Conservation (phyloP, 192 early-diverging fungal species). For the Backusella morwellensis region DNA sequence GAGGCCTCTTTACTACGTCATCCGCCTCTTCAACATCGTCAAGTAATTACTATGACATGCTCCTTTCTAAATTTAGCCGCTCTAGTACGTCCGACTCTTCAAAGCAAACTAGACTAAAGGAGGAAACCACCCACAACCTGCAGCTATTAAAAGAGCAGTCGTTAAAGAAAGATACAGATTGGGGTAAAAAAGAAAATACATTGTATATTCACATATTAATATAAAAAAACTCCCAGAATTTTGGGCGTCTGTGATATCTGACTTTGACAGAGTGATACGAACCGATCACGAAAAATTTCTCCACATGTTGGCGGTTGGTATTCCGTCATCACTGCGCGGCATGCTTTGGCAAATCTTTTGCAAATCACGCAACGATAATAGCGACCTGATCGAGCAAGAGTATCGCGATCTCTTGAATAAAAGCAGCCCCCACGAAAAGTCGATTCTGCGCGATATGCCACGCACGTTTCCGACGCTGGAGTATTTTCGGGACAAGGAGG, state of each 20-base stretch:
- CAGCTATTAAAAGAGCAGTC: neutral
- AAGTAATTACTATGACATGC: constrained; percentile 4
- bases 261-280: constrained; percentile 72
- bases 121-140: neutral
- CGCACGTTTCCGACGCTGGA: constrained; percentile 89
- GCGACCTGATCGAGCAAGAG: constrained; percentile 62
- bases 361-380: constrained; percentile 60
- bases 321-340: constrained; percentile 87
- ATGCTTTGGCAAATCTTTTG: constrained; percentile 94
- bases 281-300: constrained; percentile 70
- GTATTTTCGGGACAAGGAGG: constrained; percentile 65
- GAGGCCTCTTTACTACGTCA: neutral
- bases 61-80: neutral
- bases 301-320: constrained; percentile 76
- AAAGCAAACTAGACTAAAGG: neutral
- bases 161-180: neutral
- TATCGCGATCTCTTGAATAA: constrained; percentile 72
- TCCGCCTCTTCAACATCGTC: neutral
- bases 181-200: neutral
- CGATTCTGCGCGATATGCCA: constrained; percentile 85
- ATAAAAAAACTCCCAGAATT: too few species aligned
- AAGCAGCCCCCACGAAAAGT: constrained; percentile 77
- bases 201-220: neutral
- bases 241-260: constrained; percentile 87
- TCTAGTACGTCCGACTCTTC: neutral